These are phyloP conservation scores for Zygoascus bituminiphila DNA, from an alignment of 805 yeast species.

Conservation along the genomic window DNA sequence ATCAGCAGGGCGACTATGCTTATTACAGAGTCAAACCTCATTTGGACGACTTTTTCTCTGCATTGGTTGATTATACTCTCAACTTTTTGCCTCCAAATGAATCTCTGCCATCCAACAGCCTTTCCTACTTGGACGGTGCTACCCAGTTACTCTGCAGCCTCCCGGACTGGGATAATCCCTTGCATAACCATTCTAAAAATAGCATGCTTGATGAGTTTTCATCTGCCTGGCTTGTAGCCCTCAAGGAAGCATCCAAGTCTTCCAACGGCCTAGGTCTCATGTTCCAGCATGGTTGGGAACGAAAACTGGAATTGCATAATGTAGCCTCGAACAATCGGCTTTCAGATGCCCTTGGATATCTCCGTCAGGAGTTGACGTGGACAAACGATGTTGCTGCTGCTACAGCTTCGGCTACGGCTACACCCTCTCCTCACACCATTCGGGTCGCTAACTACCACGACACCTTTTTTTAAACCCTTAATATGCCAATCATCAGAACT, in stretches of 20 bases:
- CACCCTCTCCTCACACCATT: constrained; percentile 1
- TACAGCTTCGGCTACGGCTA: neutral
- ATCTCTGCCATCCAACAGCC: constrained; percentile 41
- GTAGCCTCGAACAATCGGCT: constrained; percentile 37
- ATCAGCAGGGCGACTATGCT: constrained; percentile 64
- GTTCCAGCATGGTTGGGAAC: constrained; percentile 32
- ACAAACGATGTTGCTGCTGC: constrained; percentile 9
- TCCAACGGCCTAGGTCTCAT: constrained; percentile 33
- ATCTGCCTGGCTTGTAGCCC: constrained; percentile 46
- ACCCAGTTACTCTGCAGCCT: constrained; percentile 51
- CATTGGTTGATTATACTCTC: constrained; percentile 66
- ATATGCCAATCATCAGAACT: too few relatives aligned
- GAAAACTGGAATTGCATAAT: constrained; percentile 39
- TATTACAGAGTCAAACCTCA: constrained; percentile 62
- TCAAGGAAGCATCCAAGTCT: constrained; percentile 31
- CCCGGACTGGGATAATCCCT: constrained; percentile 53
- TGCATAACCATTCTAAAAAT: constrained; percentile 34
- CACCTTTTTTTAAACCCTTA: neutral
- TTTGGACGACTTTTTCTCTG: constrained; percentile 59
- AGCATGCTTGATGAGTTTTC: constrained; percentile 56
- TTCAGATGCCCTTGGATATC: constrained; percentile 36
- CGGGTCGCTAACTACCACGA: neutral
- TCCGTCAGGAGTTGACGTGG: constrained; percentile 34
- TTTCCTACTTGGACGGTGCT: constrained; percentile 56
- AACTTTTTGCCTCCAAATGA: constrained; percentile 68